A percentile compares a stretch with the other conserved stretches of the same genome.
These are phyloP conservation scores for Mayamaea pseudoterrestris DNA, from an alignment of 108 stramenopile genomes.

Conservation along the genomic window DNA sequence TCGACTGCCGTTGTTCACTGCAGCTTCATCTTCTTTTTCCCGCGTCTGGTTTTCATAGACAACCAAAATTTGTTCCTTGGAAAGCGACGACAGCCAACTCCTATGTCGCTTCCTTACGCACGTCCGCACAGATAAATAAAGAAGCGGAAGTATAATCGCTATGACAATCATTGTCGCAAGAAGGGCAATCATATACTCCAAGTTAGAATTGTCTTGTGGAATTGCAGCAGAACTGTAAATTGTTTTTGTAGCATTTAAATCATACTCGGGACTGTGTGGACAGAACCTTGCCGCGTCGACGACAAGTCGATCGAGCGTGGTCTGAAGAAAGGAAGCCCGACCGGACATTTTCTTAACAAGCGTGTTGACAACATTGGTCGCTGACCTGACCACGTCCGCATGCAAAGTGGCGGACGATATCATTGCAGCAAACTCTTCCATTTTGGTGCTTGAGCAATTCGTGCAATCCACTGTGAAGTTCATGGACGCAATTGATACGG, in stretches of 20 bases:
- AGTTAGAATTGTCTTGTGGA: too few relatives aligned
- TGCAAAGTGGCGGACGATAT: neutral
- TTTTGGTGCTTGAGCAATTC: neutral
- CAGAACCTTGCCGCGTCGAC: neutral
- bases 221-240: too few relatives aligned
- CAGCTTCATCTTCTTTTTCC: slow-evolving; percentile 9
- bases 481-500: neutral
- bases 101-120: slow-evolving; percentile 4
- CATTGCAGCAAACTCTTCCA: neutral
- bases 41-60: neutral
- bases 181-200: neutral
- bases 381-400: neutral
- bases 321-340: neutral
- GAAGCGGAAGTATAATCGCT: neutral
- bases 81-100: slow-evolving; percentile 27
- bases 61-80: neutral
- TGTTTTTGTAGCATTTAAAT: neutral
- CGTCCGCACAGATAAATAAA: too few relatives aligned
- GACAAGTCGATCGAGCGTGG: neutral
- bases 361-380: neutral
- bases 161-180: neutral
- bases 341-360: neutral
- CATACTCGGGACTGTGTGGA: neutral
- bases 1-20: slow-evolving; percentile 27
- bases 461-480: neutral